phyloP scores from a whole-genome alignment of 345 rosid genomes.

The Gossypium australe region DNA sequence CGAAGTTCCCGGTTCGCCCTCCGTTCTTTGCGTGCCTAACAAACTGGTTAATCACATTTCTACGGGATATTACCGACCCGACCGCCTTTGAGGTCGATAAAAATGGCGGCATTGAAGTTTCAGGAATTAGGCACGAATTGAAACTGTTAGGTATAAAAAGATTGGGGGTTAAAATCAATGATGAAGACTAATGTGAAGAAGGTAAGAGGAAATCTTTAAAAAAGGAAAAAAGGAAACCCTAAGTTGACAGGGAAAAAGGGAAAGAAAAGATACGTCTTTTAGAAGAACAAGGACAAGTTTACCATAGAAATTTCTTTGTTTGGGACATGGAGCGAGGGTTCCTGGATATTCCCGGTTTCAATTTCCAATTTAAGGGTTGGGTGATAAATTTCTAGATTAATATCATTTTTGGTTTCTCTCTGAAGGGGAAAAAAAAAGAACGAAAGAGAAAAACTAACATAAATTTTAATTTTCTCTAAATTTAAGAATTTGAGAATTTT shows the following conservation, averaged over 20 bases:
- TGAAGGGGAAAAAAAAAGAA: background rate
- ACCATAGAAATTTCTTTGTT: background rate
- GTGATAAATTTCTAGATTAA: background rate
- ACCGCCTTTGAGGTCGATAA: conserved; percentile 41
- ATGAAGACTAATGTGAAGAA: background rate
- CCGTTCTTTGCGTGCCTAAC: conserved; percentile 21
- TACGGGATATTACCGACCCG: conserved; percentile 32
- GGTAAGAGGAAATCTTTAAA: background rate
- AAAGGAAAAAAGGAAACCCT: background rate
- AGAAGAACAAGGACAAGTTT: background rate
- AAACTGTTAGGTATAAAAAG: background rate
- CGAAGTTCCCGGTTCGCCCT: conserved; percentile 12
- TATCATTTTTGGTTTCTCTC: no score
- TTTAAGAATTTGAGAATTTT: no score
- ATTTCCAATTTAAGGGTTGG: background rate
- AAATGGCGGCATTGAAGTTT: conserved; percentile 55
- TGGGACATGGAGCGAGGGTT: background rate
- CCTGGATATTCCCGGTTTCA: background rate
- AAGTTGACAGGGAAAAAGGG: background rate
- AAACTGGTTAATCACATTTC: conserved; percentile 26
- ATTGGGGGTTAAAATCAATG: background rate
- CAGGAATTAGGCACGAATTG: background rate
- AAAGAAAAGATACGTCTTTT: background rate
- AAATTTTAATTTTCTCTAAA: background rate
- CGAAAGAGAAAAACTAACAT: no score